Conservation (phyloP, 495 filamentous ascomycete species). For the Gamarada debralockiae region DNA sequence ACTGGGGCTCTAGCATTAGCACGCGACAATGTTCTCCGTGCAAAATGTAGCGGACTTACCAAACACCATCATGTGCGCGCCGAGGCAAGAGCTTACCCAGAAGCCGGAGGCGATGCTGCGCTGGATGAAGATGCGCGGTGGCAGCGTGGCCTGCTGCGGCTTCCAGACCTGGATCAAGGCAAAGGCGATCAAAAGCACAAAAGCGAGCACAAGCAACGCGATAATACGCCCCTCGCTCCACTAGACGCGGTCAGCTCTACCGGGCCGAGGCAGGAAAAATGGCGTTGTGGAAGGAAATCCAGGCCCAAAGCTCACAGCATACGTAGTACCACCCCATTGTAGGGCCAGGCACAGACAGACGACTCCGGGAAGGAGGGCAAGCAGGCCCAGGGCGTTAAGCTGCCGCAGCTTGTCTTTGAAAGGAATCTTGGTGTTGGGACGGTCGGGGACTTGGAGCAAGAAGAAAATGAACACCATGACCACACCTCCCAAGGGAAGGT, state of each 20-base stretch:
- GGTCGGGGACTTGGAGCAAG: conserved; percentile 44
- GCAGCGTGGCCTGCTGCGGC: conserved; percentile 71
- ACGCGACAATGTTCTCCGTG: conserved; percentile 48
- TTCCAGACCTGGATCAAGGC: conserved; percentile 51
- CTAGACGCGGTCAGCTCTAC: conserved; percentile 43
- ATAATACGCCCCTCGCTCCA: conserved; percentile 32
- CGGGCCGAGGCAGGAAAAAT: not conserved
- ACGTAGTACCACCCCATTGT: conserved; percentile 55
- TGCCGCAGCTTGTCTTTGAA: conserved; percentile 11
- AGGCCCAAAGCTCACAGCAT: conserved; percentile 31
- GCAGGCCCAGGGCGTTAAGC: conserved; percentile 45
- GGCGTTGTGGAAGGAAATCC: too few species aligned
- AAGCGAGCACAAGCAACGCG: conserved; percentile 1
- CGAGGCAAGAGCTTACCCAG: conserved; percentile 38
- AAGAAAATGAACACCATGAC: conserved; percentile 37
- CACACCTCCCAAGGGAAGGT: conserved; percentile 53
- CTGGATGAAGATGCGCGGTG: conserved; percentile 55
- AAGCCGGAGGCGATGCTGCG: conserved; percentile 6
- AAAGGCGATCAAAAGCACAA: conserved; percentile 45
- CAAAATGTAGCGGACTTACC: conserved; percentile 31
- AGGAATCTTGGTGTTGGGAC: not conserved
- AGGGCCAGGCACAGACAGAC: conserved; percentile 46
- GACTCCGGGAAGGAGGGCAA: conserved; percentile 35
- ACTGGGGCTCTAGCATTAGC: conserved; percentile 63
- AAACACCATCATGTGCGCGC: conserved; percentile 46